These are phyloP conservation scores for Pleurotus sapidus DNA, from an alignment of 768 basidiomycete species.

Conservation along the genomic window DNA sequence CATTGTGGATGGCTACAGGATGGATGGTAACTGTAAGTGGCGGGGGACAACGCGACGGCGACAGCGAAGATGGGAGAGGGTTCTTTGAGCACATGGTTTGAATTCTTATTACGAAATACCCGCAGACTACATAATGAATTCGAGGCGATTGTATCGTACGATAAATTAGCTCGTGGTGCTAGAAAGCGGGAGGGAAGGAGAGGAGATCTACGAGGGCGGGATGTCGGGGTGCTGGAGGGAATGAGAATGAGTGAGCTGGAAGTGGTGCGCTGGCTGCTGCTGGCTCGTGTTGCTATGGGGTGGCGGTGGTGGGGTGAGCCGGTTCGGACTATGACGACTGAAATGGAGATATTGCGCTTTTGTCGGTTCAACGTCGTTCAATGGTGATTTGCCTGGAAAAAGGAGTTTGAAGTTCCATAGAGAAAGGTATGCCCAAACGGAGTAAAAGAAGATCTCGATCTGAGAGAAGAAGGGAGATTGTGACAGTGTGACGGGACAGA, in stretches of 20 bases:
- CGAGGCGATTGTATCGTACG: too few species aligned
- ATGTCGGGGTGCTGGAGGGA: too few species aligned
- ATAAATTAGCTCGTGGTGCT: too few species aligned
- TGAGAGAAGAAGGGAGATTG: background rate
- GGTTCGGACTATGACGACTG: background rate
- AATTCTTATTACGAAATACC: too few species aligned
- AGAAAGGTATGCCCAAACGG: background rate
- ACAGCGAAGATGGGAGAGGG: background rate
- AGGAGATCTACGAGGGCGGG: too few species aligned
- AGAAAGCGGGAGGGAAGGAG: too few species aligned
- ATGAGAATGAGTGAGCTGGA: background rate
- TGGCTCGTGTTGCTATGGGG: conserved; percentile 6
- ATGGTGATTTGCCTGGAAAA: conserved; percentile 4
- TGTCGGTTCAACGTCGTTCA: background rate
- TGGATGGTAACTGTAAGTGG: conserved; percentile 6
- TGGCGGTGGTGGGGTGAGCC: background rate
- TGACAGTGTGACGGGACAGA: background rate
- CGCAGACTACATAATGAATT: too few species aligned
- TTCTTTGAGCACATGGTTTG: too few species aligned
- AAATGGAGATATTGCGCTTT: conserved; percentile 9
- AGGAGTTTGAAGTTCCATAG: background rate
- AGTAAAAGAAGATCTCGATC: background rate
- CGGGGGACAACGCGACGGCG: background rate
- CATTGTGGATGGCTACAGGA: background rate
- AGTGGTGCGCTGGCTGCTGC: background rate